phyloP scores from a whole-genome alignment of 2,329 filamentous ascomycete species.

The Cercospora sp. region DNA sequence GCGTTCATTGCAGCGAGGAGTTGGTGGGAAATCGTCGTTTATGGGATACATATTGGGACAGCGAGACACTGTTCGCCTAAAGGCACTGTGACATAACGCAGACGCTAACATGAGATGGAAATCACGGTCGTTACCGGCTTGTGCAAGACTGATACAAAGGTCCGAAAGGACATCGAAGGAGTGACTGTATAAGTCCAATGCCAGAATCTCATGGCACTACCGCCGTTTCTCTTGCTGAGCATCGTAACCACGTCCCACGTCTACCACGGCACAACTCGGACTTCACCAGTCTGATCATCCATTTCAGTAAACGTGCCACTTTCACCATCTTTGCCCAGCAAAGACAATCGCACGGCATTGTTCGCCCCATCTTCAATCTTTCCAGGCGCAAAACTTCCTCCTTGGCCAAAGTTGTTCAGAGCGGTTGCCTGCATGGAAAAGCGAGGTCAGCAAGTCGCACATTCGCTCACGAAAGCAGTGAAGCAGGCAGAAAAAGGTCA shows the following conservation, averaged over 20 bases:
- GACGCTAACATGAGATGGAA: neutral
- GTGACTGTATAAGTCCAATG: neutral
- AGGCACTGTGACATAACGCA: neutral
- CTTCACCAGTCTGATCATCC: slow-evolving; percentile 17
- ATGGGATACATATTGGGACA: neutral
- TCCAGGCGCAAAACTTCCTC: slow-evolving; percentile 11
- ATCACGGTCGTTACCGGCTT: neutral
- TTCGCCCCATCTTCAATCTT: slow-evolving; percentile 18
- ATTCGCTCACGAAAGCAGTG: too few species aligned
- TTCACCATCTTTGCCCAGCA: slow-evolving; percentile 22
- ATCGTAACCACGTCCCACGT: neutral
- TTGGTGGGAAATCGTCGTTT: slow-evolving; percentile 2
- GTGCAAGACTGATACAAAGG: neutral
- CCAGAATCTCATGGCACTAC: neutral
- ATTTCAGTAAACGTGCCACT: slow-evolving; percentile 17
- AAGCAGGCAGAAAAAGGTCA: too few species aligned
- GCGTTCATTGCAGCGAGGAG: slow-evolving; percentile 10
- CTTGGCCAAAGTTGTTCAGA: slow-evolving; percentile 19
- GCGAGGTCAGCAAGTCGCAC: too few species aligned
- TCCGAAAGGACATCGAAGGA: neutral
- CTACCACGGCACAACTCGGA: slow-evolving; percentile 21
- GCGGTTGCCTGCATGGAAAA: slow-evolving; percentile 6
- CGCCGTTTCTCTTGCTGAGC: neutral
- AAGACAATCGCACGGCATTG: slow-evolving; percentile 18
- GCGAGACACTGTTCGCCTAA: neutral